Base-by-base conservation (phyloP, 495 filamentous ascomycete genomes). In the Annulohypoxylon nitens region DNA sequence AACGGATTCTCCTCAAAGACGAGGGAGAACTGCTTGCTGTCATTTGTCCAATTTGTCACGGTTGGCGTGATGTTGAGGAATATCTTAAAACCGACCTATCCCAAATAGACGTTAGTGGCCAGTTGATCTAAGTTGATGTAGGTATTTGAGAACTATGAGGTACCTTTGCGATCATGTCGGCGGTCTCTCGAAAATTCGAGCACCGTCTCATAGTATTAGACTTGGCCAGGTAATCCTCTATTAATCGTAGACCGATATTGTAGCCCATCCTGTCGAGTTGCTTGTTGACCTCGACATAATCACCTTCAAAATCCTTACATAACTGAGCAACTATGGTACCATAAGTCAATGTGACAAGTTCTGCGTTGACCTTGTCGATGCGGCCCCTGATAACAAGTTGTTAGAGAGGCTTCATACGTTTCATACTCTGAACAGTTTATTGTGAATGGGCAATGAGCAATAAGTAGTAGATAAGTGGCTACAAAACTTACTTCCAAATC, bases 261-360 rank as follows among this genome's bases (percentile, higher is more conserved):
- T 98, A 97, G 41, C 96, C 96, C 96, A 99, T 99, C 83, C 94
- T 97, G 78, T 99, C 96, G 51, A 99, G 85, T 79, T 99, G 96
- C 82, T 93, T 93, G 83, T 99, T 99, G 79, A 94, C 95, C 79
- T 98, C 93, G 58, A 89, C 86, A 76, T 99, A 99, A 81, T 98
- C 92, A 69, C 89, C 90, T 70, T 97, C 93, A 77, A 92, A 97
- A 85, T 99, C 96, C 79, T 95, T 94, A 83, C 94, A 97, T 61
- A 99, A 87, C 81, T 98, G 96, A 43, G 93, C 92, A 62, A 99
- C 96, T 74, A 99, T 97, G 12, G 97, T 98, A 69, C 96, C 96
- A 78, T 99, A 99, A 45, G 96, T 99, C 76, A 99, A 87, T 65
- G 95, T 97, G 20, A 99, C 96, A 71, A 99, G 87, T 82, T 99